Base-by-base conservation (phyloP, 495 filamentous ascomycete species). In the Echria macrotheca region DNA sequence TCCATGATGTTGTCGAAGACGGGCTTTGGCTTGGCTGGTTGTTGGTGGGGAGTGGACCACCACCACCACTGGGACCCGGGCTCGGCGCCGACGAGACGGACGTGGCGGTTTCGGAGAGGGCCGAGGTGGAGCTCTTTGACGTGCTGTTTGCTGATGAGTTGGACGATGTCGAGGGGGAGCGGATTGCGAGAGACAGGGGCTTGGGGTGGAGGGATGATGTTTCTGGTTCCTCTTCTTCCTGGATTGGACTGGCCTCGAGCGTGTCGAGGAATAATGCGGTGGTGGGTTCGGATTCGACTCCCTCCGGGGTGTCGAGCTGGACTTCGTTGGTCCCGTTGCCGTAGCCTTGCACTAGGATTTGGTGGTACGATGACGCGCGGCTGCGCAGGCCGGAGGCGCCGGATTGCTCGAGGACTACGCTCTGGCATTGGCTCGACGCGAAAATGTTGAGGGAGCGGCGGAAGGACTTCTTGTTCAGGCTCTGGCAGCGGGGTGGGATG, bases 341-440 rank as follows among this genome's bases (percentile, higher is more conserved):
- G 49, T 74, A 72, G 22, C 70, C 65, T 5, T 67, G 59, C 23
- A 71, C 62, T 0, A 69, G 51, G 24, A 71, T 71, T 46, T 74
- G 68, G 38, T 68, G 64, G 44, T 63, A 67, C 0, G 61, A 55
- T 9, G 54, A 43, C 14, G 46, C 49, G 23, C 39, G 52, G 49
- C 35, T 44, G 17, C 26, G 56, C 5, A n/a, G 17, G 6, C 35
- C 33, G 17, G 53, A 48, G 15, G 47, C 23, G 33, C 17, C 28
- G 6, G 28, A 31, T 12, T 6, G 25, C 6, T 54, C 59, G 10
- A 39, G 12, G 2, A 23, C 23, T 9, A 33, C 12, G 23, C 37
- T 45, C 11, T 39, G 41, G 32, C 22, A 5, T 22, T 36, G 17
- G 24, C 14, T 29, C 3, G 41, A 44, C 38, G 14, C 64, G 31